phyloP scores from a whole-genome alignment of 495 filamentous ascomycete species.

The Neurospora sp. region DNA sequence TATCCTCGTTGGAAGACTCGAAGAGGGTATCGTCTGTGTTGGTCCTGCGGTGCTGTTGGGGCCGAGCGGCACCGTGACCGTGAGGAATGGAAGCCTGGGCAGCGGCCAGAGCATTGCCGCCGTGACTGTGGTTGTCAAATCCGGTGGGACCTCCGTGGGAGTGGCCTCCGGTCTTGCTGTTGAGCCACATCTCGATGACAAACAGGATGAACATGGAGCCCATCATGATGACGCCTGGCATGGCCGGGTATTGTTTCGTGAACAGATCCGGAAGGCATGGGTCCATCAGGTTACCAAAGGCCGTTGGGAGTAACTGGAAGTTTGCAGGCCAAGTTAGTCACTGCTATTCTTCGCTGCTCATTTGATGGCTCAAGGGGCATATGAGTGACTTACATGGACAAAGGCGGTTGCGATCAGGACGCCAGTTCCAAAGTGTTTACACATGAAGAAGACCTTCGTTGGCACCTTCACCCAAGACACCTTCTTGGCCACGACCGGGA shows the following conservation, averaged over 20 bases:
- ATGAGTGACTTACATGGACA: conserved; percentile 49
- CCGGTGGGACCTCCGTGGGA: conserved; percentile 40
- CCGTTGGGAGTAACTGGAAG: conserved; percentile 41
- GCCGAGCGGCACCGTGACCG: not conserved
- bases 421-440: conserved; percentile 60
- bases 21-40: conserved; percentile 19
- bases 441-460: conserved; percentile 40
- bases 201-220: conserved; percentile 45
- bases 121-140: conserved; percentile 16
- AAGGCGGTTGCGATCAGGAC: conserved; percentile 61
- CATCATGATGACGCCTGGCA: conserved; percentile 53
- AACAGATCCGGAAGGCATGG: conserved; percentile 50
- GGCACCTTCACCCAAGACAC: conserved; percentile 44
- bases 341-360: not conserved
- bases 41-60: conserved; percentile 17
- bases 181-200: conserved; percentile 45
- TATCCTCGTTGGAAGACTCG: conserved; percentile 18
- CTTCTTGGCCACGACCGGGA: conserved; percentile 45
- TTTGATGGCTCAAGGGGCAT: not conserved
- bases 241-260: conserved; percentile 43
- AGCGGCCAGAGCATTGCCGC: conserved; percentile 5
- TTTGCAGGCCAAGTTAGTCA: not conserved
- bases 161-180: conserved; percentile 39
- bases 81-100: not conserved
- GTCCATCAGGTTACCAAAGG: conserved; percentile 44